phyloP scores from a whole-genome alignment of 129 eudicot species.

The carrot (Daucus carota) region DH1_v3.0 NC_030387.2:5683501-5684000 shows the following conservation, averaged over 20 bases:
- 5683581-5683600: constrained; percentile 40
- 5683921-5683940: not conserved
- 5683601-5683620: constrained; percentile 32
- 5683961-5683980: not conserved
- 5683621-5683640: constrained; percentile 32
- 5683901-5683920: not conserved
- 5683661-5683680: constrained; percentile 39
- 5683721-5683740: not conserved
- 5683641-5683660: constrained; percentile 34
- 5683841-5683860: not conserved
- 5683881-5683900: not conserved
- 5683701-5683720: not conserved
- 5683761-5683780: not conserved
- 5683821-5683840: not conserved
- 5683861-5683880: not conserved
- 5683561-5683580: constrained; percentile 29
- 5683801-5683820: not conserved
- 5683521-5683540: not conserved
- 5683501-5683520: not conserved
- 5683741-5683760: not conserved
- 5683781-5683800: not conserved
- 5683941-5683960: not conserved
- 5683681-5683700: not conserved
- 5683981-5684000: not conserved
- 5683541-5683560: not conserved